Conservation (phyloP, 192 early-diverging fungal species). For the Rhizophagus clarus region DNA sequence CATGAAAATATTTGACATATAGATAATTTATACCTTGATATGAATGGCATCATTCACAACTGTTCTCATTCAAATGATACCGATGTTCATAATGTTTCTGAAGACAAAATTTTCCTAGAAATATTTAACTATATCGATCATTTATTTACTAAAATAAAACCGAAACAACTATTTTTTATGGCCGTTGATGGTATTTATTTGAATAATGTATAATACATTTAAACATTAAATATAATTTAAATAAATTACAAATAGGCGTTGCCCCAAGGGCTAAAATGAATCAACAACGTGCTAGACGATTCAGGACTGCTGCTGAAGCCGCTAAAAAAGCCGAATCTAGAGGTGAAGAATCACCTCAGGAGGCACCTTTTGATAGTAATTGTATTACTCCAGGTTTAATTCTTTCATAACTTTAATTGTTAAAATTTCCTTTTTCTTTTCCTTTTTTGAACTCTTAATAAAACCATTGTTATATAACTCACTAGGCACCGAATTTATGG, state of each 20-base stretch:
- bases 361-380: constrained; percentile 90
- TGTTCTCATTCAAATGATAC: constrained; percentile 94
- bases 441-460: constrained; percentile 1
- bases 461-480: background rate
- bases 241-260: constrained; percentile 57
- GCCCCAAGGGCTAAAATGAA: constrained; percentile 99
- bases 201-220: background rate
- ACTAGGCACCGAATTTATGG: constrained; percentile 93
- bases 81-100: constrained; percentile 83
- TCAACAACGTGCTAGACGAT: constrained; percentile 95
- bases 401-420: background rate
- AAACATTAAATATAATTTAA: background rate
- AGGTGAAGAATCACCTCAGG: constrained; percentile 71
- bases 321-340: constrained; percentile 63
- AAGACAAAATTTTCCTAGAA: constrained; percentile 89
- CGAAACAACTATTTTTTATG: constrained; percentile 92
- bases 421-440: background rate
- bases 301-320: constrained; percentile 83
- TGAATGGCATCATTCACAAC: constrained; percentile 99
- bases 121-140: constrained; percentile 98
- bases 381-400: constrained; percentile 92
- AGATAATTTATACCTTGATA: constrained; percentile 97
- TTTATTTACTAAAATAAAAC: constrained; percentile 89
- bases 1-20: constrained; percentile 18
- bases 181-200: constrained; percentile 76